These are phyloP conservation scores for Elsinoe perseae DNA, from an alignment of 2,329 filamentous ascomycete species.

Conservation along the genomic window DNA sequence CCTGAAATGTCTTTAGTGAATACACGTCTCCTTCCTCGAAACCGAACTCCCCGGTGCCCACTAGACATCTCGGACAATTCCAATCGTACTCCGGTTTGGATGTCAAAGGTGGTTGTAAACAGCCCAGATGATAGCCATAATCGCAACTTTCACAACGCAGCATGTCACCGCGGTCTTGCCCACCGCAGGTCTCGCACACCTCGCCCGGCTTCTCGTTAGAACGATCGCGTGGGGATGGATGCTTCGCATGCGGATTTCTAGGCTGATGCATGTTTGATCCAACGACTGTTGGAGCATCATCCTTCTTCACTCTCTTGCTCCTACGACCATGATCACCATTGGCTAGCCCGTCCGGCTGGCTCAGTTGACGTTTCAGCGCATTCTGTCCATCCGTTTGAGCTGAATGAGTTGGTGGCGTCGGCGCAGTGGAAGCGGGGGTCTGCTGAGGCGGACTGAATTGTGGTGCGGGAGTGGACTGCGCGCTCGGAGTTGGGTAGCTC, in stretches of 20 bases:
- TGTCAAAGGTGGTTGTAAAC: constrained; percentile 78
- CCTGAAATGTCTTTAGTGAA: constrained; percentile 90
- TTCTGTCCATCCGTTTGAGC: constrained; percentile 26
- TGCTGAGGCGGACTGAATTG: constrained; percentile 49
- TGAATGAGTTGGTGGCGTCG: constrained; percentile 57
- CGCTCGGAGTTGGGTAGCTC: constrained; percentile 44
- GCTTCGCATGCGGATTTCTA: constrained; percentile 66
- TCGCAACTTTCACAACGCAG: constrained; percentile 89
- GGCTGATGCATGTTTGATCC: constrained; percentile 96
- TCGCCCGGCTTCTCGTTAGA: constrained; percentile 52
- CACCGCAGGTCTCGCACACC: constrained; percentile 76
- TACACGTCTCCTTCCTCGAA: constrained; percentile 97
- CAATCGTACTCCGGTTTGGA: constrained; percentile 76
- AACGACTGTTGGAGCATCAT: constrained; percentile 69
- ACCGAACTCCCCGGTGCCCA: constrained; percentile 92
- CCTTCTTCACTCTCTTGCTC: constrained; percentile 87
- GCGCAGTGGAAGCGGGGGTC: constrained; percentile 28
- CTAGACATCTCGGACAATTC: constrained; percentile 91
- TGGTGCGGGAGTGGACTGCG: constrained; percentile 53
- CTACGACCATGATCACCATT: constrained; percentile 58
- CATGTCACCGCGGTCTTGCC: constrained; percentile 62
- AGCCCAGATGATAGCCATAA: constrained; percentile 75
- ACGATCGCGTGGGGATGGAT: constrained; percentile 49
- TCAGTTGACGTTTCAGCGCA: constrained; percentile 64
- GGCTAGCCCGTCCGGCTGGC: constrained; percentile 48